Evolutionary conservation across 106 monocot species (phyloP), one percentile per base, ranked within the genome.

Genomic region (Alisma plantagoaquatica): DNA sequence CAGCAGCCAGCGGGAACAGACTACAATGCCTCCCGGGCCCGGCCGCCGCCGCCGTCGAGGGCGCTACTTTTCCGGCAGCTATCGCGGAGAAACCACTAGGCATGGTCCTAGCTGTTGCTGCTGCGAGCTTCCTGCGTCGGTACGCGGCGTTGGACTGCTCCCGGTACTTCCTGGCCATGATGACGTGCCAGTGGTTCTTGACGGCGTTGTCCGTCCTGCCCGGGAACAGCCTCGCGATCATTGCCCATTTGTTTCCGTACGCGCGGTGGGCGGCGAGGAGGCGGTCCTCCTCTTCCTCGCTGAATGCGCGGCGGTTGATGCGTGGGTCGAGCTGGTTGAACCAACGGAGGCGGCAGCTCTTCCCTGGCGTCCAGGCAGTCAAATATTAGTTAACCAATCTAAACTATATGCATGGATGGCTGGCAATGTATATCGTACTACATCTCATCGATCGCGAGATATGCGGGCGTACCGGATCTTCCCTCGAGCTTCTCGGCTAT

Each of bases 141-240:
- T 72, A 70, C 46, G 77, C 63, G 17, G 72, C 71, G 43, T 47
- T 75, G n/a, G 80, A 81, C 53, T 82, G 81, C 64, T 92, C 91
- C 20, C 91, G 69, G 53, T 81, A 78, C 70, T 82, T 91, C 56
- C 91, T 75, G 6, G 91, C 91, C 86, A 86, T 86, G 62, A 92
- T 86, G n/a, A 92, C 91, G 61, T 92, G 91, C 85, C 86, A 92
- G 41, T 92, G 91, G 61, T 92, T 86, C 77, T 92, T 92, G 26
- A 92, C 84, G 7, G 84, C 71, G 63, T 91, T 91, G 49, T 91
- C 91, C 24, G 91, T 91, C 48, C 91, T 77, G 2, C 91, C 91
- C 0, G 82, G 85, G 65, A 92, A 92, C 15, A 92, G 78, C 62
- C 81, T 74, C 0, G 91, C 91, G 30, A 92, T 82, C 75, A 79